Base-by-base conservation (phyloP, 1,284 basidiomycete species). In the Agroathelia rolfsii region DNA sequence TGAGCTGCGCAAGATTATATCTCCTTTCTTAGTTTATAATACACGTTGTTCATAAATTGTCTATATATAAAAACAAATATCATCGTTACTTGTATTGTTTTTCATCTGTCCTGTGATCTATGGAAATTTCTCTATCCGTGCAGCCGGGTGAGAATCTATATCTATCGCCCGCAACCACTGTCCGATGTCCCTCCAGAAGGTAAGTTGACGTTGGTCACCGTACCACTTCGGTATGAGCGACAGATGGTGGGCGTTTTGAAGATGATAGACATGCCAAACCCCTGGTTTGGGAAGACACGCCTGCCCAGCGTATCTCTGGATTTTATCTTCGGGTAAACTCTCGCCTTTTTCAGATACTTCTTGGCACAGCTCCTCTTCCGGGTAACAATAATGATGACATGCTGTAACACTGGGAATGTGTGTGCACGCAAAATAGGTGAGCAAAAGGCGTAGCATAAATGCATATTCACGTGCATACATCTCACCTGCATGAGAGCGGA, bases 401-500 rank as follows among this genome's bases (percentile, higher is more conserved):
- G 14, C n/a, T 14, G 32, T 22, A 33, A 32, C 25, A 33, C 31
- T 47, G 24, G 12, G 23, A 9, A 24, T 29, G 20, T 19, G 5
- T 21, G 13, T n/a, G 15, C 24, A 19, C 11, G 23, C 3, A 35
- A 30, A 13, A n/a, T 14, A 33, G 22, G 32, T 31, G 26, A 33
- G 30, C 24, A 36, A 28, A 24, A 27, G 14, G 24, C 25, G 15
- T 21, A 33, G 13, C n/a, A 16, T n/a, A 7, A 14, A n/a, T 8
- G n/a, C n/a, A 41, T 45, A n/a, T n/a, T n/a, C n/a, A n/a, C n/a
- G n/a, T n/a, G n/a, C n/a, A n/a, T n/a, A n/a, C n/a, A n/a, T n/a
- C 46, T 25, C 42, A 64, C 62, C 48, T 44, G 59, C 67, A 71
- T 15, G 58, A 45, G 33, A 55, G 49, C n/a, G 68, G 66, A 51